Evolutionary conservation across 495 filamentous ascomycete species (phyloP), one percentile per base, ranked within the genome.

Genomic region (Xylaria castorea): DNA sequence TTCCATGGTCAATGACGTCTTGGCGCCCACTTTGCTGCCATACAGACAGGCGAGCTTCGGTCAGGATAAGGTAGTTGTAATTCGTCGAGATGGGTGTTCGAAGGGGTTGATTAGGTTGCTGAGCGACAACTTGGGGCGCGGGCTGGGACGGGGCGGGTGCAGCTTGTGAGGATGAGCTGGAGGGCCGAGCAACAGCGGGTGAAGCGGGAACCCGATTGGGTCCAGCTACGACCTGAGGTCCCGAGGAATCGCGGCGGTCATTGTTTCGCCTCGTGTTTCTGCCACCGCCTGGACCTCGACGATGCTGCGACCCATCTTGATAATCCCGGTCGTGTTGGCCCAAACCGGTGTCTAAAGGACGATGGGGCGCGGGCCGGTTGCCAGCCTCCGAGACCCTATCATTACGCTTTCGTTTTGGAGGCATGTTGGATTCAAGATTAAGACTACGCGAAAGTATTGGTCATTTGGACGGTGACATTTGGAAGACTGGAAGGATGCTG

Each of bases 391-490:
- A 78, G 36, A 80, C 79, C 69, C 78, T 75, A 25, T 87, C 86
- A 73, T 80, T 81, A 80, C 87, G 84, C 82, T 88, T 89, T 72
- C 87, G 81, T 82, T 88, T 88, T 57, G 80, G 83, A 79, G 82
- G 81, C 85, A 87, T 87, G 71, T 69, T 84, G 77, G 20, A 18
- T 66, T 65, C 30, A 18, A 57, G 63, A 67, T 71, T 51, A 75
- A 60, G 44, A 60, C 70, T 73, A 66, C 66, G 70, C 30, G 71
- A 57, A 57, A 72, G 22, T 48, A 69, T 71, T 73, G 58, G 64
- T 73, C 78, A 75, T 76, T 64, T 67, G 51, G 74, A 79, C 75
- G 66, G 71, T 63, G 40, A 73, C 46, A 68, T 44, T 66, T 42
- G 34, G 30, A 27, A 7, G 12, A 20, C 7, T 66, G 3, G 63